Evolutionary conservation across 2,329 filamentous ascomycete species (phyloP).

Genomic region (Chrysosporium queenslandicum): DNA sequence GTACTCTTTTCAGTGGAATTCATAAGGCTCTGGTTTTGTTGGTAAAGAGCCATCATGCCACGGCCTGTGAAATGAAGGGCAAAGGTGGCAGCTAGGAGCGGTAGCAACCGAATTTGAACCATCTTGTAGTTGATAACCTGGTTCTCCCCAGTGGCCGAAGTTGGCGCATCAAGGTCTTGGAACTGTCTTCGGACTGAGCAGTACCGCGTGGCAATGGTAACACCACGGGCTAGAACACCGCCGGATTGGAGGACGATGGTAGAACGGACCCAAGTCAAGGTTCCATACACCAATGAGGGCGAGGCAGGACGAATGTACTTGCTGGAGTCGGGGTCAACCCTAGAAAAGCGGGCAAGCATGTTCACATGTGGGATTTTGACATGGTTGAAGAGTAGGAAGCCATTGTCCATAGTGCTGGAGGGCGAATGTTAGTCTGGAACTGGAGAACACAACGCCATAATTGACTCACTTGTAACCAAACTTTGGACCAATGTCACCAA

Average conservation of each 20-base stretch:
- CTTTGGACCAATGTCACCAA: slow-evolving; percentile 73
- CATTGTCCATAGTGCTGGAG: slow-evolving; percentile 63
- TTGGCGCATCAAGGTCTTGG: slow-evolving; percentile 59
- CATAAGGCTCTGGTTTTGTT: slow-evolving; percentile 63
- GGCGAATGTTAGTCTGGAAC: background rate
- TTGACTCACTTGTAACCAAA: slow-evolving; percentile 56
- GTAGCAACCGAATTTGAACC: slow-evolving; percentile 64
- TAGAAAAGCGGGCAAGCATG: slow-evolving; percentile 63
- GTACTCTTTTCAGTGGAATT: slow-evolving; percentile 31
- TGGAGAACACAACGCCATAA: background rate
- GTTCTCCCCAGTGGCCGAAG: slow-evolving; percentile 52
- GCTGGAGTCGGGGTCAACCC: slow-evolving; percentile 57
- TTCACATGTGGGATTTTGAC: slow-evolving; percentile 64
- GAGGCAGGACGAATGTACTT: slow-evolving; percentile 58
- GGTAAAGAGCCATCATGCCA: slow-evolving; percentile 63
- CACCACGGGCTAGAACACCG: slow-evolving; percentile 60
- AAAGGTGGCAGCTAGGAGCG: slow-evolving; percentile 62
- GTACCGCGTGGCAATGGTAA: slow-evolving; percentile 68
- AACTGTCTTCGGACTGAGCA: slow-evolving; percentile 66
- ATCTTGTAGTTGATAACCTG: slow-evolving; percentile 73
- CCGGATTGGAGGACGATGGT: slow-evolving; percentile 66
- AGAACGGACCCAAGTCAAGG: slow-evolving; percentile 63
- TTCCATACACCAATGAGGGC: slow-evolving; percentile 62
- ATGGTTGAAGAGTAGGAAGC: slow-evolving; percentile 66
- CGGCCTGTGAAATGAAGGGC: slow-evolving; percentile 72